phyloP scores from a whole-genome alignment of 371 early-diverging fungal genomes.

The Circinella umbellata region DNA sequence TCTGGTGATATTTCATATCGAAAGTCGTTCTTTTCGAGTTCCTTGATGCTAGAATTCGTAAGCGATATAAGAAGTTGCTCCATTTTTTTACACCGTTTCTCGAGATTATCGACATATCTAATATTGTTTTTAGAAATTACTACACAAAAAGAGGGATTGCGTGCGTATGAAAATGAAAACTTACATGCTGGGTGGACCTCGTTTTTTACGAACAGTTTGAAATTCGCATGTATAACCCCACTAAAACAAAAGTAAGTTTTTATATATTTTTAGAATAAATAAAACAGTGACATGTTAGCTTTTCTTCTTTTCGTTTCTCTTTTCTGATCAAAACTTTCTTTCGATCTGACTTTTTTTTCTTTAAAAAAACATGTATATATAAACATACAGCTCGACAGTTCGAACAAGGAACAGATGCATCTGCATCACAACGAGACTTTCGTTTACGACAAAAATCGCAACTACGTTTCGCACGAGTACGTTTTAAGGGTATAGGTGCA shows the following conservation, averaged over 20 bases:
- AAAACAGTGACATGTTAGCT: not conserved
- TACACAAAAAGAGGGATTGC: not conserved
- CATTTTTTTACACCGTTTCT: slow-evolving; percentile 53
- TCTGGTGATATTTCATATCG: slow-evolving; percentile 15
- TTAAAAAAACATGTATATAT: not conserved
- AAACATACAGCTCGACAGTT: slow-evolving; percentile 54
- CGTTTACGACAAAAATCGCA: slow-evolving; percentile 59
- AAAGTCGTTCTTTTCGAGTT: slow-evolving; percentile 45
- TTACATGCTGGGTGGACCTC: slow-evolving; percentile 58
- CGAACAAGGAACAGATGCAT: slow-evolving; percentile 50
- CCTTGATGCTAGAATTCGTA: slow-evolving; percentile 44
- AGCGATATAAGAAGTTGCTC: slow-evolving; percentile 41
- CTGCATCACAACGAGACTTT: slow-evolving; percentile 57
- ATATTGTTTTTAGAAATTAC: not conserved
- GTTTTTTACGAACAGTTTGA: slow-evolving; percentile 48
- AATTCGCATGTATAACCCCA: slow-evolving; percentile 58
- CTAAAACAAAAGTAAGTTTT: slow-evolving; percentile 19
- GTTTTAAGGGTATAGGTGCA: slow-evolving; percentile 32
- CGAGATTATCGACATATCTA: slow-evolving; percentile 52
- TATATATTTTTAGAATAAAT: not conserved
- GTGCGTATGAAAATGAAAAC: slow-evolving; percentile 4
- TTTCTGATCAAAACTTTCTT: too few relatives aligned
- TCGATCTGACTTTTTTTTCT: too few relatives aligned
- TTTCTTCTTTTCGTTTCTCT: not conserved
- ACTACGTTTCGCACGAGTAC: slow-evolving; percentile 56